Percentiles rank a stretch among this genome's conserved stretches.
Conservation (phyloP, 1,284 basidiomycete species). For the Ustilago loliicola region DNA sequence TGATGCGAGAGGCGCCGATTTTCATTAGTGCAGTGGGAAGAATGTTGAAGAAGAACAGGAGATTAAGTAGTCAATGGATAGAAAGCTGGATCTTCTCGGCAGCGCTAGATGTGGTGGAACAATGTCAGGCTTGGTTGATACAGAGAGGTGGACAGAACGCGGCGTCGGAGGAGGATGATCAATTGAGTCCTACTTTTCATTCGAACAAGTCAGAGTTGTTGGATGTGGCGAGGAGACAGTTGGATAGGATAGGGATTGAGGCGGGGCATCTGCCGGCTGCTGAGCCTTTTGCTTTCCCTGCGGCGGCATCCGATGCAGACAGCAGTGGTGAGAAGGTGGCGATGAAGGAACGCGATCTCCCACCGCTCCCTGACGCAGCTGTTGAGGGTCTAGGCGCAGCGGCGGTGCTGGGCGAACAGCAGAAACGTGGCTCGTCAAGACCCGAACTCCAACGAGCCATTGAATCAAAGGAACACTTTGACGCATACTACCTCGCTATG, state of each 20-base stretch:
- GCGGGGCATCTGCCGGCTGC: constrained; percentile 79
- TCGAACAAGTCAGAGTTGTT: constrained; percentile 81
- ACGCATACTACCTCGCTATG: constrained; percentile 69
- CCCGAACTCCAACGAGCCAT: constrained; percentile 78
- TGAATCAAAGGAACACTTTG: constrained; percentile 70
- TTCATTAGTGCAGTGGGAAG: constrained; percentile 87
- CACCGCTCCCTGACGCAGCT: constrained; percentile 23
- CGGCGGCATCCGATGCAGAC: not conserved
- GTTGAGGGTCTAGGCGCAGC: constrained; percentile 1
- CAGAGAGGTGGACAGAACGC: constrained; percentile 42
- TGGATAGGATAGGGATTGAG: constrained; percentile 83
- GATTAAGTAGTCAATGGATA: constrained; percentile 78
- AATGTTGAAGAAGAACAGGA: constrained; percentile 77
- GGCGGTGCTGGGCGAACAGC: constrained; percentile 14
- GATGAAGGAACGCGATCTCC: constrained; percentile 38
- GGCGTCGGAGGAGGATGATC: constrained; percentile 30
- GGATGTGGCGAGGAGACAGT: constrained; percentile 81
- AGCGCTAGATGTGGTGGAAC: constrained; percentile 85
- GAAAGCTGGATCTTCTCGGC: constrained; percentile 96
- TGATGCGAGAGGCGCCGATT: constrained; percentile 77
- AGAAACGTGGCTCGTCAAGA: constrained; percentile 68
- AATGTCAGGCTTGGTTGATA: constrained; percentile 81
- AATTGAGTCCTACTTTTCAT: constrained; percentile 60
- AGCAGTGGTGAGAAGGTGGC: no score
- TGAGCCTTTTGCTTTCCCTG: constrained; percentile 76